These are phyloP conservation scores for Monilinia fructigena DNA, from an alignment of 2,329 filamentous ascomycete species.

Conservation along the genomic window DNA sequence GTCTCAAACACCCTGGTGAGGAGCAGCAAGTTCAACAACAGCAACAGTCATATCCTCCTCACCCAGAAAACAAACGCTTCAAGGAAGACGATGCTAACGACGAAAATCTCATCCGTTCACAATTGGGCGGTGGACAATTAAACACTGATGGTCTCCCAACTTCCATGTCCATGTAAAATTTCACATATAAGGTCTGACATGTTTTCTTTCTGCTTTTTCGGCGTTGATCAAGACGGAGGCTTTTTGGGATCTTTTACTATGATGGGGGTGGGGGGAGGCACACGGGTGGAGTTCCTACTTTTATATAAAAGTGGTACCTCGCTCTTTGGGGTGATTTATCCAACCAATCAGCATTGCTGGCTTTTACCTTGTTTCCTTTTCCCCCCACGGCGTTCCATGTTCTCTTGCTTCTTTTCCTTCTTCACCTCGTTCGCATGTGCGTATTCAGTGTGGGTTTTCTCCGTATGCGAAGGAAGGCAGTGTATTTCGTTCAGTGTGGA, in stretches of 20 bases:
- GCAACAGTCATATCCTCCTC: slow-evolving; percentile 23
- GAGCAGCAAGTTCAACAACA: slow-evolving; percentile 30
- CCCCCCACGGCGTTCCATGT: neutral
- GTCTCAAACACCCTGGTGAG: slow-evolving; percentile 36
- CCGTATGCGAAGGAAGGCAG: neutral
- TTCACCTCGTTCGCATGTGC: slow-evolving; percentile 9
- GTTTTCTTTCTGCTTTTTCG: slow-evolving; percentile 16
- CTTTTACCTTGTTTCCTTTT: neutral
- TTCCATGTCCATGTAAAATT: slow-evolving; percentile 30
- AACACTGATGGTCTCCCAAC: slow-evolving; percentile 40
- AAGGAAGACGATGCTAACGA: slow-evolving; percentile 47
- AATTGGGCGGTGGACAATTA: slow-evolving; percentile 45
- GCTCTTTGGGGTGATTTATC: neutral
- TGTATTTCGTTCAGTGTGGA: neutral
- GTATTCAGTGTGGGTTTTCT: slow-evolving; percentile 7
- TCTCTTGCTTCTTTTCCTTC: neutral
- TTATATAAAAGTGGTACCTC: slow-evolving; percentile 17
- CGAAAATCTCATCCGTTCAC: slow-evolving; percentile 54
- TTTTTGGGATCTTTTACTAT: slow-evolving; percentile 10
- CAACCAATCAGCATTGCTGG: neutral
- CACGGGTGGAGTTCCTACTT: slow-evolving; percentile 13
- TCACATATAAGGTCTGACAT: neutral
- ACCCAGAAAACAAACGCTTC: slow-evolving; percentile 36
- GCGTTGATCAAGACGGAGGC: slow-evolving; percentile 19
- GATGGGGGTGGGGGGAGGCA: neutral